These are phyloP conservation scores for Angomonas deanei DNA, from an alignment of 208 protist genomes.

Conservation along the genomic window DNA sequence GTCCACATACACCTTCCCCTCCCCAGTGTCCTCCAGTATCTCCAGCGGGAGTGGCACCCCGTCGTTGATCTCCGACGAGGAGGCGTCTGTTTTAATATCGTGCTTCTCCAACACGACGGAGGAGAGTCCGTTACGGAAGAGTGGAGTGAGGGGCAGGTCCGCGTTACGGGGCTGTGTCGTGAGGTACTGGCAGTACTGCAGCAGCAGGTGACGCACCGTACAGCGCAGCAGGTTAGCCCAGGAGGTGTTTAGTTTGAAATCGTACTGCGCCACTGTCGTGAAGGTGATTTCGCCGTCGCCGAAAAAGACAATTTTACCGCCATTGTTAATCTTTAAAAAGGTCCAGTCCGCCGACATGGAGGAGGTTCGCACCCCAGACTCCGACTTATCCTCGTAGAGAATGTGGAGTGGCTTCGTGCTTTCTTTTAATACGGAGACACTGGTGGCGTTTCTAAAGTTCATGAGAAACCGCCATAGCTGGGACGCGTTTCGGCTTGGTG, in stretches of 20 bases:
- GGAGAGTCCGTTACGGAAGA: conserved; percentile 65
- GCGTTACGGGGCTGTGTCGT: conserved; percentile 15
- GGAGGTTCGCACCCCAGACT: conserved; percentile 19
- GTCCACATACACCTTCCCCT: conserved; percentile 63
- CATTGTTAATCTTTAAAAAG: conserved; percentile 40
- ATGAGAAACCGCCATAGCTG: conserved; percentile 48
- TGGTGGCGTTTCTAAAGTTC: conserved; percentile 56
- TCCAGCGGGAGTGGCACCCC: conserved; percentile 19
- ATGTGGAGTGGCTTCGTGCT: conserved; percentile 34
- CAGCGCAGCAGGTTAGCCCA: conserved; percentile 45
- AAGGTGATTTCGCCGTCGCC: conserved; percentile 63
- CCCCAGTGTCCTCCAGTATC: conserved; percentile 49
- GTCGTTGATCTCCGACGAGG: conserved; percentile 11
- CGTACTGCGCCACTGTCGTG: conserved; percentile 66
- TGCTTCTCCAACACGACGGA: conserved; percentile 34
- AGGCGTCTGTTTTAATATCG: conserved; percentile 39
- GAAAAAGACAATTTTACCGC: conserved; percentile 56
- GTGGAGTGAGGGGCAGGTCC: conserved; percentile 37
- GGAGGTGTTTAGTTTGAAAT: conserved; percentile 39
- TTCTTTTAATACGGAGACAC: conserved; percentile 50
- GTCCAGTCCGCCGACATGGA: conserved; percentile 39
- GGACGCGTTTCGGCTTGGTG: conserved; percentile 8
- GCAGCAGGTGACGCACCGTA: conserved; percentile 36
- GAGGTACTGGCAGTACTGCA: conserved; percentile 34
- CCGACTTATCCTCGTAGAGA: conserved; percentile 18